Percentiles rank a stretch among this genome's conserved stretches.
These are phyloP conservation scores for Cichorium intybus DNA, from an alignment of 140 eudicot genomes.

Conservation along the genomic window DNA sequence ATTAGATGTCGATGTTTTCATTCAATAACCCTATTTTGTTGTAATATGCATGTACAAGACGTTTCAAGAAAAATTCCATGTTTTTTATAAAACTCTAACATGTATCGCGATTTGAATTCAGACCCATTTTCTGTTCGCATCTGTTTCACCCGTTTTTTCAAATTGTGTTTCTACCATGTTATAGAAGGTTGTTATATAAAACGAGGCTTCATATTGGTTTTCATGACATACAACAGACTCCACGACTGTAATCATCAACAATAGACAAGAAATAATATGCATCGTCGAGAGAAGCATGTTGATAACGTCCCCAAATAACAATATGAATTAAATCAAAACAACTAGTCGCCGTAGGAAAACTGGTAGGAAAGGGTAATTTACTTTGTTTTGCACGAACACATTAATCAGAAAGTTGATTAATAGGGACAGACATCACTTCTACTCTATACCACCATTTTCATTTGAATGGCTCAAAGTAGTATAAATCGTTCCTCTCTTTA, in stretches of 20 bases:
- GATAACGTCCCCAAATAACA: constrained; percentile 25
- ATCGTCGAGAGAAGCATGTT: not conserved
- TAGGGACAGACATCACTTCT: not conserved
- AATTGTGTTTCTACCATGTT: constrained; percentile 4
- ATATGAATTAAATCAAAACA: constrained; percentile 13
- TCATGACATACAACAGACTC: constrained; percentile 2
- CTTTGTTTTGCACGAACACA: constrained; percentile 1
- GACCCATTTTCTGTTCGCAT: constrained; percentile 5
- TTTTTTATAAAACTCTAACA: not conserved
- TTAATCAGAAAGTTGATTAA: not conserved
- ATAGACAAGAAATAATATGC: constrained; percentile 11
- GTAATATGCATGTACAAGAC: constrained; percentile 8
- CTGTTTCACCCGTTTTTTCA: not conserved
- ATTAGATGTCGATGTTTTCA: no score
- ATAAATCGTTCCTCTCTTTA: not conserved
- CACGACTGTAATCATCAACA: constrained; percentile 30
- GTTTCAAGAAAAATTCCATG: not conserved
- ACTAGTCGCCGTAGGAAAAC: not conserved
- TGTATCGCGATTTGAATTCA: not conserved
- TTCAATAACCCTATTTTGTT: no score
- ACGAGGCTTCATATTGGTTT: not conserved
- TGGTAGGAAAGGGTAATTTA: constrained; percentile 1
- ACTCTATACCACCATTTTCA: no score
- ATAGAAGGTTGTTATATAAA: not conserved
- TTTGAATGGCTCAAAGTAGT: not conserved